phyloP scores from a whole-genome alignment of 192 early-diverging fungal species.

The Helicostylum pulchrum region DNA sequence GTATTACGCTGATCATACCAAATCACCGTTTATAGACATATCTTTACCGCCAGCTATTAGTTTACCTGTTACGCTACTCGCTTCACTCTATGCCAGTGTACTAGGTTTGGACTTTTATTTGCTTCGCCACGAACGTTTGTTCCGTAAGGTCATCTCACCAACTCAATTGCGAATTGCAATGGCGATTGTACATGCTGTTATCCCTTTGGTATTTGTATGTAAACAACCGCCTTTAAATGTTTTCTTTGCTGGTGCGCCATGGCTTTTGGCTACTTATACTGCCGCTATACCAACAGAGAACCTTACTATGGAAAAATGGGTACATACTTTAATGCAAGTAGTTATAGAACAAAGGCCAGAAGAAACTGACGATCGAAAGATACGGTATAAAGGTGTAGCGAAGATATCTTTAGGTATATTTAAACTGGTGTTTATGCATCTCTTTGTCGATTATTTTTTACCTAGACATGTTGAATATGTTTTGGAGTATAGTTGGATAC shows the following conservation, averaged over 20 bases:
- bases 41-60: neutral
- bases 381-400: constrained; percentile 8
- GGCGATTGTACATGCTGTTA: neutral
- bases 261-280: neutral
- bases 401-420: constrained; percentile 9
- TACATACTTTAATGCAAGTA: neutral
- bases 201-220: neutral
- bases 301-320: neutral
- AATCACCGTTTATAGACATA: constrained; percentile 3
- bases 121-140: neutral
- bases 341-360: neutral
- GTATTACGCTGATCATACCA: neutral
- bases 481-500: neutral
- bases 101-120: neutral
- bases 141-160: neutral
- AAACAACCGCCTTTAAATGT: neutral
- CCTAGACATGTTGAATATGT: neutral
- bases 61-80: neutral
- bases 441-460: neutral
- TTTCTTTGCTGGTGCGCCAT: constrained; percentile 1
- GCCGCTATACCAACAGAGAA: constrained; percentile 3
- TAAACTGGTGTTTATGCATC: constrained; percentile 12
- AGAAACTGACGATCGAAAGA: neutral
- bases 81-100: neutral
- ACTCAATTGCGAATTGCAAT: neutral